Percentiles rank a stretch among this genome's conserved stretches.
Evolutionary conservation across 78 protist species (phyloP).

Genomic region (Guillardia theta): DNA sequence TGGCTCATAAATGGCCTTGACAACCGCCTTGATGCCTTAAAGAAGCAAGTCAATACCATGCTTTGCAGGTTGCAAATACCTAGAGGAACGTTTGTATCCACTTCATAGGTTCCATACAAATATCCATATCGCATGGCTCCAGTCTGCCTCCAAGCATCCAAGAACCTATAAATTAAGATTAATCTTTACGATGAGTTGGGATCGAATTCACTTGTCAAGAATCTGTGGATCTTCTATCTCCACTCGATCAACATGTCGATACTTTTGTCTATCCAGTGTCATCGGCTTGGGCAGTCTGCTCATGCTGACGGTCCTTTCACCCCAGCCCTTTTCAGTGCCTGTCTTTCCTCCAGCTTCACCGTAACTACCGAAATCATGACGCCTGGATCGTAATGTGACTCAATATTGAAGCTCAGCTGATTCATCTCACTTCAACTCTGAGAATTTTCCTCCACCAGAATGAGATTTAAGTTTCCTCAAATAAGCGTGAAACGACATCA

Average conservation of each 20-base stretch:
- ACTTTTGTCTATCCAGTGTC: not conserved
- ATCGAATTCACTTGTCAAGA: not conserved
- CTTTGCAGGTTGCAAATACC: not conserved
- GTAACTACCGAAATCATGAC: constrained; percentile 7
- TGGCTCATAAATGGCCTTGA: constrained; percentile 1
- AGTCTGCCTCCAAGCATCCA: not conserved
- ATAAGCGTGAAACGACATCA: constrained; percentile 14
- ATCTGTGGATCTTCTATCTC: not conserved
- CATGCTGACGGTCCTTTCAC: not conserved
- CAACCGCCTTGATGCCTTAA: not conserved
- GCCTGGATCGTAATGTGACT: not conserved
- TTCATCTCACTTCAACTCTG: not conserved
- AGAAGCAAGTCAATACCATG: not conserved
- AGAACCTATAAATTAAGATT: too few species aligned
- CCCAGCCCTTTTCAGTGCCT: not conserved
- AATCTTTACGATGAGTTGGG: too few species aligned
- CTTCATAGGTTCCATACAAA: not conserved
- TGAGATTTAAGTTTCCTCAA: not conserved
- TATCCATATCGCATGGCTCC: constrained; percentile 3
- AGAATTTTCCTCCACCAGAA: not conserved
- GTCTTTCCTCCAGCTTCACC: constrained; percentile 12
- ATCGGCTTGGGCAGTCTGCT: not conserved
- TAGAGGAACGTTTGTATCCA: not conserved
- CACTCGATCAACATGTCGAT: constrained; percentile 19
- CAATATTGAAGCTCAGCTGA: not conserved